These are phyloP conservation scores for Cystofilobasidium ferigula DNA, from an alignment of 768 basidiomycete genomes.

Conservation along the genomic window DNA sequence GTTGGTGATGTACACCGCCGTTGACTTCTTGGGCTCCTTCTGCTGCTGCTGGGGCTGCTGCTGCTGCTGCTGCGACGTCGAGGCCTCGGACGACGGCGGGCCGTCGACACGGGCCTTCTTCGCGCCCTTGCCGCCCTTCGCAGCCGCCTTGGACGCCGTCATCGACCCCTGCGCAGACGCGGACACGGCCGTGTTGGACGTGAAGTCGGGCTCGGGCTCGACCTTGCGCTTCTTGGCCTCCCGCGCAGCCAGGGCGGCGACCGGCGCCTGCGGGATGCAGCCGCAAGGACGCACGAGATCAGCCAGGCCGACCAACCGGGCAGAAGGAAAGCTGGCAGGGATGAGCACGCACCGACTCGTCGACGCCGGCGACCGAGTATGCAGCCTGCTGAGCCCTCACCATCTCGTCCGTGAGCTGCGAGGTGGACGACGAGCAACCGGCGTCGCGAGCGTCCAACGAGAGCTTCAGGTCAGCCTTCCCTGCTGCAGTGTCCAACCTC, in stretches of 20 bases:
- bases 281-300: background rate
- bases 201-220: slow-evolving; percentile 49
- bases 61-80: slow-evolving; percentile 8
- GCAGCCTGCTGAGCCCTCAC: slow-evolving; percentile 86
- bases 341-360: slow-evolving; percentile 64
- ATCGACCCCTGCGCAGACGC: slow-evolving; percentile 41
- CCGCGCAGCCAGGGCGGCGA: slow-evolving; percentile 59
- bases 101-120: slow-evolving; percentile 37
- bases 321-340: background rate
- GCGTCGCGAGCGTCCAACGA: no score
- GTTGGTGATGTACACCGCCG: slow-evolving; percentile 77
- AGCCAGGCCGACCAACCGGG: background rate
- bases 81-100: slow-evolving; percentile 39
- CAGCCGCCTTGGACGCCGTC: slow-evolving; percentile 54
- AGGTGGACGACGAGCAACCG: background rate
- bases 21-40: slow-evolving; percentile 64
- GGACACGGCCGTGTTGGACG: slow-evolving; percentile 39
- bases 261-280: slow-evolving; percentile 53
- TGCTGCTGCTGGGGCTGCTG: slow-evolving; percentile 26
- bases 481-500: background rate
- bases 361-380: slow-evolving; percentile 82
- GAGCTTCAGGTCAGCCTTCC: no score
- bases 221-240: slow-evolving; percentile 50
- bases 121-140: slow-evolving; percentile 50
- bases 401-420: slow-evolving; percentile 74